Base-by-base conservation (phyloP, 306 rosid genomes). In the Castanospermum australe region DNA sequence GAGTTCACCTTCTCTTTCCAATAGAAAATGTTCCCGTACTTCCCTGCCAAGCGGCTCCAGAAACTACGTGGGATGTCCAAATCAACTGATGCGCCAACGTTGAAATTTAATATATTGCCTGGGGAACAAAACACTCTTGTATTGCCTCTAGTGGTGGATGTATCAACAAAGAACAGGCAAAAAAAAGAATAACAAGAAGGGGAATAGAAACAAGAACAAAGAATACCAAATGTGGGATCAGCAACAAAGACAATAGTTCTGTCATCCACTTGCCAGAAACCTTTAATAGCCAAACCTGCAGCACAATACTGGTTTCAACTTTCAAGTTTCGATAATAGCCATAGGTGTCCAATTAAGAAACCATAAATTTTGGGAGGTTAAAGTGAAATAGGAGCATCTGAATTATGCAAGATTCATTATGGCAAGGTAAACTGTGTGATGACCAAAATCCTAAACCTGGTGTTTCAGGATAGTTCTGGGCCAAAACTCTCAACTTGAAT, bases 21-120 rank as follows among this genome's bases (percentile, higher is more conserved):
- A 55, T 90, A 95, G 87, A 95, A 95, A 45, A 95, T 90, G 83
- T 91, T 95, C 39, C 99, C 99, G 6, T 95, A 95, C 78, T 90
- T 95, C 67, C 98, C 99, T 0, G 99, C 97, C 81, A 95, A 84
- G 60, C 99, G 97, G 80, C 97, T 95, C 99, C 99, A 95, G 64
- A 95, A 95, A 79, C 96, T 95, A 24, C 95, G 95, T 2, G 99
- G 99, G 62, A 95, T 81, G 67, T 92, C 99, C 73, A 92, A 84
- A 84, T 95, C 99, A 7, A 95, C 87, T 0, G 95, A 59, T 30
- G 92, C 94, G 21, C 99, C 99, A 24, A 95, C 98, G 10, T 95
- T 95, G 90, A 95, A 92, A 79, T 95, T 95, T 42, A 95, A 87
- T 86, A 95, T 92, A 73, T 92, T 95, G 17, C 99, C 99, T 95